Evolutionary conservation across 1,284 basidiomycete species (phyloP).

Genomic region (Boletus holoroseus): DNA sequence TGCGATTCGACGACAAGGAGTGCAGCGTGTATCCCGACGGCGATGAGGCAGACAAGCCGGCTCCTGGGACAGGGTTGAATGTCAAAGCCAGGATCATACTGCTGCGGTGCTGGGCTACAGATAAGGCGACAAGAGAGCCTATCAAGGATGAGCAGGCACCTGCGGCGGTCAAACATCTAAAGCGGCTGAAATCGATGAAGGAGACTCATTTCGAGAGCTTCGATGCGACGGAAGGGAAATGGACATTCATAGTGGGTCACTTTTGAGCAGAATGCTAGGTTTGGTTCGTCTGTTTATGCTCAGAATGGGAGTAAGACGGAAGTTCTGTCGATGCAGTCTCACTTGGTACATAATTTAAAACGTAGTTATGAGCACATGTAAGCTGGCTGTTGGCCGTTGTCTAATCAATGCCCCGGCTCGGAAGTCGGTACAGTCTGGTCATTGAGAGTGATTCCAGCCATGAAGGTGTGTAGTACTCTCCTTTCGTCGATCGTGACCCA

Average conservation of each 20-base stretch:
- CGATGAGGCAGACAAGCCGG: conserved; percentile 73
- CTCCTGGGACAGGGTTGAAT: conserved; percentile 83
- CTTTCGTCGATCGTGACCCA: background rate
- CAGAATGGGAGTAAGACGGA: background rate
- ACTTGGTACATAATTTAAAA: conserved; percentile 10
- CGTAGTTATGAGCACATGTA: conserved; percentile 13
- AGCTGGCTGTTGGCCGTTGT: background rate
- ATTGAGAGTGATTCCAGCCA: background rate
- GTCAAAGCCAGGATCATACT: conserved; percentile 80
- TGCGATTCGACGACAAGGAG: conserved; percentile 89
- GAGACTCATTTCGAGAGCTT: conserved; percentile 85
- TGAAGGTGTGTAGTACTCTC: conserved; percentile 20
- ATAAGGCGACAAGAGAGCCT: conserved; percentile 88
- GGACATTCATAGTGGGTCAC: conserved; percentile 93
- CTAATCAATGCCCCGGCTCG: background rate
- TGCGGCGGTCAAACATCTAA: conserved; percentile 72
- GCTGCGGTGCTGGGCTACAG: conserved; percentile 81
- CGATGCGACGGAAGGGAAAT: conserved; percentile 75
- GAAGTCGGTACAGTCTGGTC: conserved; percentile 1
- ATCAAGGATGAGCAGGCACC: conserved; percentile 81
- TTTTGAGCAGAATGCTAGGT: conserved; percentile 46
- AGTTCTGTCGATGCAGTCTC: background rate
- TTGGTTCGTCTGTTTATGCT: background rate
- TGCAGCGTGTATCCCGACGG: conserved; percentile 91
- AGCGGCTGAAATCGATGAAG: conserved; percentile 79